These are phyloP conservation scores for Amanita thiersii DNA, from an alignment of 768 basidiomycete species.

Conservation along the genomic window DNA sequence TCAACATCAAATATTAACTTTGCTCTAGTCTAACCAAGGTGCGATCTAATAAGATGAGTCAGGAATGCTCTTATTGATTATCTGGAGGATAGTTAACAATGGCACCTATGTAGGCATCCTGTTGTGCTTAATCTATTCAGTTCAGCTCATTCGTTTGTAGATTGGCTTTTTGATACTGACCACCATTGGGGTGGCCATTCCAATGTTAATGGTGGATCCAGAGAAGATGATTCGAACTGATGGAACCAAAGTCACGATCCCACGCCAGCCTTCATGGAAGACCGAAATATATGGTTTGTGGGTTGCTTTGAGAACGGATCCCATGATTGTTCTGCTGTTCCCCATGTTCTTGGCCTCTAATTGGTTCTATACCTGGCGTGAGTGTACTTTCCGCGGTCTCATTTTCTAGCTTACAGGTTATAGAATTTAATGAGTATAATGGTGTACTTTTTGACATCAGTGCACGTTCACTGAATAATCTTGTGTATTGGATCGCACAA, in stretches of 20 bases:
- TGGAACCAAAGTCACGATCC: constrained; percentile 56
- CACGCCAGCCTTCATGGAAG: constrained; percentile 71
- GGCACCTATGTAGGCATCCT: constrained; percentile 58
- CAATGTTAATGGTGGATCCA: constrained; percentile 66
- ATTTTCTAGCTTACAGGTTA: constrained; percentile 5
- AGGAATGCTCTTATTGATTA: not conserved
- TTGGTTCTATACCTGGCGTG: constrained; percentile 85
- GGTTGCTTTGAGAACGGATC: constrained; percentile 61
- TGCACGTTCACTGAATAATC: constrained; percentile 65
- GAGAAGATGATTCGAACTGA: constrained; percentile 66
- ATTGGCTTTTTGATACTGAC: constrained; percentile 73
- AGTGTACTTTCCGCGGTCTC: constrained; percentile 16
- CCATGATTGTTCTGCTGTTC: constrained; percentile 65
- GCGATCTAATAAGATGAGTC: not conserved
- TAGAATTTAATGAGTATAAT: constrained; percentile 78
- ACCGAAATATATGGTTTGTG: constrained; percentile 65
- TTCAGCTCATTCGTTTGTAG: constrained; percentile 25
- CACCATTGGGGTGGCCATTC: constrained; percentile 56
- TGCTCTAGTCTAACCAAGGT: constrained; percentile 6
- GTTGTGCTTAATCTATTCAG: not conserved
- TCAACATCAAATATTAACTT: not conserved
- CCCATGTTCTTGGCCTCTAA: constrained; percentile 84
- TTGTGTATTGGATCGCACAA: constrained; percentile 76
- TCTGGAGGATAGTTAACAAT: constrained; percentile 41
- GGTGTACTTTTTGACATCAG: constrained; percentile 76